Percentiles rank a stretch among this genome's conserved stretches.
phyloP scores from a whole-genome alignment of 257 asterid species.

The Jaltomata sinuosa region DNA sequence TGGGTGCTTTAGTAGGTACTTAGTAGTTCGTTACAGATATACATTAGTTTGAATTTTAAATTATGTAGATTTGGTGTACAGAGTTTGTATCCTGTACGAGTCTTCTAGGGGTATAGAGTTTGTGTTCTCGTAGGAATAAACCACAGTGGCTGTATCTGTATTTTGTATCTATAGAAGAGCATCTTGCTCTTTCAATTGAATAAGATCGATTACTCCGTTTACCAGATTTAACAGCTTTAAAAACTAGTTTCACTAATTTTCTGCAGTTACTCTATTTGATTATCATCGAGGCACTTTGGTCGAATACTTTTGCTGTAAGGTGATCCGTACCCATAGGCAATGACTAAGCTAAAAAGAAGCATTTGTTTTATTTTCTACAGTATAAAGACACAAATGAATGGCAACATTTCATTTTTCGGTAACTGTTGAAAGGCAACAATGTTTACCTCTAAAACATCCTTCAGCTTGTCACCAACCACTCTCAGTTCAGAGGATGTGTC shows the following conservation, averaged over 20 bases:
- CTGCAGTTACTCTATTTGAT: neutral
- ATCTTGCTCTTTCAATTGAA: no score
- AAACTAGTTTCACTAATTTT: neutral
- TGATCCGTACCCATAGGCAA: neutral
- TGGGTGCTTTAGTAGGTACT: neutral
- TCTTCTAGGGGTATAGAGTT: no score
- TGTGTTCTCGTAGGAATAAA: no score
- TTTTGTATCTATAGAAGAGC: no score
- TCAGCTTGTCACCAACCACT: constrained; percentile 54
- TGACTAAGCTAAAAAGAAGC: neutral
- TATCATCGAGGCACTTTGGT: neutral
- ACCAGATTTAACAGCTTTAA: neutral
- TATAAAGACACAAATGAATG: neutral
- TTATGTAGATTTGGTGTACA: no score
- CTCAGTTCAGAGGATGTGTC: constrained; percentile 66
- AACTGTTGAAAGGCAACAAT: neutral
- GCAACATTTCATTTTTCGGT: neutral
- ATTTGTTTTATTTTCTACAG: neutral
- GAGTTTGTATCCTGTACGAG: no score
- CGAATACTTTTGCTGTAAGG: neutral
- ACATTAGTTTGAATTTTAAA: no score
- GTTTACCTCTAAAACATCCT: constrained; percentile 56
- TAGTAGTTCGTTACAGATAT: no score
- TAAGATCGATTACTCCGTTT: no score
- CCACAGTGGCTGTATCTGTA: no score